These are phyloP conservation scores for Mycena citricolor DNA, from an alignment of 1,284 basidiomycete genomes.

Conservation along the genomic window DNA sequence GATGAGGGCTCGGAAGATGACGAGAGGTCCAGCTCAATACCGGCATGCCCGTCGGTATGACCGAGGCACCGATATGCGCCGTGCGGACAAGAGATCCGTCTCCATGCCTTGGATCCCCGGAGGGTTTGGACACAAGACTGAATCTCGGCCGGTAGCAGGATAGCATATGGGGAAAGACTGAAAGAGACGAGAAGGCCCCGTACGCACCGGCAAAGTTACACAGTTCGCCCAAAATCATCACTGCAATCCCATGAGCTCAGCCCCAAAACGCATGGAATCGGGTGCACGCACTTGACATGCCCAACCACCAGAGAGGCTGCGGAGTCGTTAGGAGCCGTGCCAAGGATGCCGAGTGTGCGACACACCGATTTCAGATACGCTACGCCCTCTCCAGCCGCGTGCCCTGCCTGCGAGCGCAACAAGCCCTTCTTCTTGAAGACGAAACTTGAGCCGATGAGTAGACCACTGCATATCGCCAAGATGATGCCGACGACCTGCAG, in stretches of 20 bases:
- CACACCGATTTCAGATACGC: conserved; percentile 89
- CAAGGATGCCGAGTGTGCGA: conserved; percentile 21
- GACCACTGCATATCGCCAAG: conserved; percentile 80
- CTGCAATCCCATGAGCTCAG: conserved; percentile 35
- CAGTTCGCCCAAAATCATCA: conserved; percentile 80
- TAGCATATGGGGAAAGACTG: conserved; percentile 22
- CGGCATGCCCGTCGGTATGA: too few species aligned
- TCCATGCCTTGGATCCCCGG: too few species aligned
- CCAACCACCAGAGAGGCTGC: conserved; percentile 83
- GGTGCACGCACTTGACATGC: conserved; percentile 67
- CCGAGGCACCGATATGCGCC: too few species aligned
- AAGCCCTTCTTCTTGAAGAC: conserved; percentile 97
- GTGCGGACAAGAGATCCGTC: too few species aligned
- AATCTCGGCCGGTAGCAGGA: too few species aligned
- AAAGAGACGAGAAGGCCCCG: conserved; percentile 23
- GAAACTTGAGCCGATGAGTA: conserved; percentile 92
- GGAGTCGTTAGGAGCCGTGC: conserved; percentile 13
- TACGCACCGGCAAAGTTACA: conserved; percentile 79
- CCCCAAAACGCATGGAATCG: not conserved
- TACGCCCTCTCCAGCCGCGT: conserved; percentile 86
- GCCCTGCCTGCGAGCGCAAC: conserved; percentile 66
- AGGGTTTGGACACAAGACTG: too few species aligned
- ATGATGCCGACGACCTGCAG: conserved; percentile 72
- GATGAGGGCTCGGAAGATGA: not conserved
- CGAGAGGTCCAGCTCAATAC: not conserved